Percentiles rank a stretch among this genome's conserved stretches.
phyloP scores from a whole-genome alignment of 2,329 filamentous ascomycete species.

The Aspergillus sp. region DNA sequence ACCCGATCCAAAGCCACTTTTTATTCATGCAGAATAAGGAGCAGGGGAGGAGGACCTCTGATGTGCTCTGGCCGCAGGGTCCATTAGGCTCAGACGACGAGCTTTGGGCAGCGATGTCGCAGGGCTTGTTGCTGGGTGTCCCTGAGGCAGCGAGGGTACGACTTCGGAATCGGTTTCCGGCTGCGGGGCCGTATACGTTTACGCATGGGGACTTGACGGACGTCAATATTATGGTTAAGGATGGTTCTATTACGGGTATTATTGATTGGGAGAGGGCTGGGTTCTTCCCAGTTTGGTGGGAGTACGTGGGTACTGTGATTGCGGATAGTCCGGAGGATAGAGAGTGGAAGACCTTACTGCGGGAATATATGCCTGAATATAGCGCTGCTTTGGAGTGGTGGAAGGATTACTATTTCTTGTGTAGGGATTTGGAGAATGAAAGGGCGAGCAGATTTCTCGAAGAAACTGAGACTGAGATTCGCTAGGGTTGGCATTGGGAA shows the following conservation, averaged over 20 bases:
- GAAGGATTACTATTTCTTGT: conserved; percentile 11
- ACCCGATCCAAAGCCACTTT: background rate
- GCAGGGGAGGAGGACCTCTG: background rate
- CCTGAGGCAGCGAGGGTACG: background rate
- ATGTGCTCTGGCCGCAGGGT: background rate
- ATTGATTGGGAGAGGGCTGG: conserved; percentile 42
- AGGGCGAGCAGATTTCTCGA: background rate
- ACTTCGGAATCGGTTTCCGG: background rate
- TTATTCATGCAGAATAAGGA: background rate
- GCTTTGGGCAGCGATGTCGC: background rate
- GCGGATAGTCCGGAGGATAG: conserved; percentile 13
- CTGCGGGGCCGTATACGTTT: background rate
- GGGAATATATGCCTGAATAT: conserved; percentile 18
- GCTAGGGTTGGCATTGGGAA: background rate
- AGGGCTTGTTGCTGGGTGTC: background rate
- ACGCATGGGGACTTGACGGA: background rate
- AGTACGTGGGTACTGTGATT: conserved; percentile 13
- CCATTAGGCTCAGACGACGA: background rate
- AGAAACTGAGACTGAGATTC: background rate
- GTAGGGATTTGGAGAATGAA: background rate
- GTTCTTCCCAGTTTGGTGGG: conserved; percentile 42
- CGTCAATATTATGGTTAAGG: background rate
- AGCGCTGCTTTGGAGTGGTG: conserved; percentile 15
- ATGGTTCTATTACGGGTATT: conserved; percentile 31
- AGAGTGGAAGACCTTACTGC: conserved; percentile 20